A percentile compares a stretch with the other conserved stretches of the same genome.
Evolutionary conservation across 257 asterid species (phyloP).

Genomic region (Marsdenia floribunda): DNA sequence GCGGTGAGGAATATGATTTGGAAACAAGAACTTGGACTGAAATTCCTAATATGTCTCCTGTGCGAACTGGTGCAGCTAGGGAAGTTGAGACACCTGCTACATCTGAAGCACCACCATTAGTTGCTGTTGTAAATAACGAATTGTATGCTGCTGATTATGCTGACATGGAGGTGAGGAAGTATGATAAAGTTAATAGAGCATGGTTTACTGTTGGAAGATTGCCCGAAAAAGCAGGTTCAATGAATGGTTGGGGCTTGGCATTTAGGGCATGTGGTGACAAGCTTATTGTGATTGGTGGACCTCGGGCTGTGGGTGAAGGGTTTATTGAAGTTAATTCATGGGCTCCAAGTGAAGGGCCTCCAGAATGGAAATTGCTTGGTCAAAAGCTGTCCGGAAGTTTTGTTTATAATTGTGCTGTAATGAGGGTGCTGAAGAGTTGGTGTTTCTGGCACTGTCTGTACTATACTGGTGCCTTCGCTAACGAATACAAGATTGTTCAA

Average conservation of each 20-base stretch:
- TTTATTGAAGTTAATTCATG: constrained; percentile 48
- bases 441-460: constrained; percentile 23
- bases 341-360: constrained; percentile 47
- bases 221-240: constrained; percentile 72
- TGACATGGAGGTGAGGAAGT: constrained; percentile 68
- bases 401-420: constrained; percentile 97
- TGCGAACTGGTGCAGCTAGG: constrained; percentile 48
- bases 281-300: constrained; percentile 82
- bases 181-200: constrained; percentile 32
- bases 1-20: constrained; percentile 48
- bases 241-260: constrained; percentile 69
- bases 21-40: constrained; percentile 59
- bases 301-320: constrained; percentile 43
- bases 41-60: constrained; percentile 80
- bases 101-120: constrained; percentile 82
- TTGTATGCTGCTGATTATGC: constrained; percentile 85
- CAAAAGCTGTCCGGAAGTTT: constrained; percentile 69
- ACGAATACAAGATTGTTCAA: constrained; percentile 39
- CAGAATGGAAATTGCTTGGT: constrained; percentile 64
- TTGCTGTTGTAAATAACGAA: constrained; percentile 75
- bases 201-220: constrained; percentile 65
- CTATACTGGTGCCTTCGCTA: constrained; percentile 22
- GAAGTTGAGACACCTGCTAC: constrained; percentile 51
- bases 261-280: constrained; percentile 44
- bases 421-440: constrained; percentile 80